A percentile compares a stretch with the other conserved stretches of the same genome.
These are phyloP conservation scores for Saprolegnia parasitica DNA, from an alignment of 352 stramenopile genomes.

Conservation along the genomic window DNA sequence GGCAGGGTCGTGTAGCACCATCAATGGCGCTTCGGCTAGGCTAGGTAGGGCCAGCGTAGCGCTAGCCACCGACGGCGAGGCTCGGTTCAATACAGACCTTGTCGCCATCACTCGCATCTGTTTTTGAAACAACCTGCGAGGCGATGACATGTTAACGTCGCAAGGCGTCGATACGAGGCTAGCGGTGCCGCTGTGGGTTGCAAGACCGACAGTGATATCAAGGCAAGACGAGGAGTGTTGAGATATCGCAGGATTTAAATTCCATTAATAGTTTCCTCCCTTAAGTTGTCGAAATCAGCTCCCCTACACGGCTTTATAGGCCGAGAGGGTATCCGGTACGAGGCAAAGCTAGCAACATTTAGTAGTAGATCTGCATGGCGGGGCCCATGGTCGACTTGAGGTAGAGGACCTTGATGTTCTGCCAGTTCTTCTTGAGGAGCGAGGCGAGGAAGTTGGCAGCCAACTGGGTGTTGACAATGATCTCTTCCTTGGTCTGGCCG, in stretches of 20 bases:
- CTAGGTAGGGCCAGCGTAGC: no score
- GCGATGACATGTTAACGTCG: no score
- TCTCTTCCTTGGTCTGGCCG: conserved; percentile 90
- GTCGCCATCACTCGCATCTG: no score
- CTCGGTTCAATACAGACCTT: no score
- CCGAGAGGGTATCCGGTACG: conserved; percentile 29
- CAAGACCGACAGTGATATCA: no score
- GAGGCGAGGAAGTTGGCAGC: conserved; percentile 99
- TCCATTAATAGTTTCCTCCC: conserved; percentile 22
- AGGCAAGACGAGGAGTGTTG: no score
- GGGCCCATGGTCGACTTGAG: conserved; percentile 99
- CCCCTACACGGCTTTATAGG: conserved; percentile 17
- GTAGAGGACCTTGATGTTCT: conserved; percentile 99
- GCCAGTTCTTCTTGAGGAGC: conserved; percentile 99
- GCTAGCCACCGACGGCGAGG: no score
- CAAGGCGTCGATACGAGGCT: no score
- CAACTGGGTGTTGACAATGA: conserved; percentile 97
- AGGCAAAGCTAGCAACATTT: conserved; percentile 43
- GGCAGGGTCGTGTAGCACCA: no score
- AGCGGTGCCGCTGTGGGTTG: no score
- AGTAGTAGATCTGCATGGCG: conserved; percentile 99
- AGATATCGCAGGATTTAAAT: neutral
- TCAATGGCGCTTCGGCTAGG: no score
- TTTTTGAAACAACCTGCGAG: no score
- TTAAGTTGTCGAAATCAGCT: conserved; percentile 25